phyloP scores from a whole-genome alignment of 2,329 filamentous ascomycete species.

The Fusarium nematophilum region DNA sequence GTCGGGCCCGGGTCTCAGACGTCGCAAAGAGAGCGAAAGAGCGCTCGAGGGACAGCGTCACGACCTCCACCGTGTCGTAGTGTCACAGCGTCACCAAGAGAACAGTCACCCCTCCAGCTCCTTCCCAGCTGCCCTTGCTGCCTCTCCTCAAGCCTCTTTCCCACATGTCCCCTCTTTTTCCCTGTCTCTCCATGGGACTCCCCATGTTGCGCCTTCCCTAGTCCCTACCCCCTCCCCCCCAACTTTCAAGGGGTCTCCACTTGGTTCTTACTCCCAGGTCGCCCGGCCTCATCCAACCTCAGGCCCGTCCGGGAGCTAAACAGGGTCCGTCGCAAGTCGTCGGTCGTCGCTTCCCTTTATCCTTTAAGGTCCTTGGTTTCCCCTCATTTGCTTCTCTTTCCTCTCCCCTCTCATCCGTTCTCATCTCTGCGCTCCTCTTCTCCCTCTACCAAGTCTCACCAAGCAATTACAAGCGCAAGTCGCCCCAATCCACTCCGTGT shows the following conservation, averaged over 20 bases:
- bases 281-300: slow-evolving; percentile 25
- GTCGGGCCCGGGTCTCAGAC: neutral
- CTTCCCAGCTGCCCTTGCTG: neutral
- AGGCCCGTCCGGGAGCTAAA: slow-evolving; percentile 24
- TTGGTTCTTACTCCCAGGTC: slow-evolving; percentile 23
- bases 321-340: slow-evolving; percentile 28
- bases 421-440: slow-evolving; percentile 4
- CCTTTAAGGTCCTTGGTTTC: slow-evolving; percentile 25
- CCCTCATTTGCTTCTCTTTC: slow-evolving; percentile 27
- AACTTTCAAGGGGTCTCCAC: slow-evolving; percentile 31
- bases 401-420: slow-evolving; percentile 7
- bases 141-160: slow-evolving; percentile 6
- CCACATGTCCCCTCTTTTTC: slow-evolving; percentile 28
- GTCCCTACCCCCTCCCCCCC: slow-evolving; percentile 27
- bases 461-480: slow-evolving; percentile 10
- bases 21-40: neutral
- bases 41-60: slow-evolving; percentile 15
- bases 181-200: slow-evolving; percentile 5
- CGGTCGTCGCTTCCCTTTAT: slow-evolving; percentile 10
- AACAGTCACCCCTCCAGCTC: slow-evolving; percentile 18
- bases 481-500: slow-evolving; percentile 9
- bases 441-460: neutral
- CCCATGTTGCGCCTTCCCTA: too few relatives aligned
- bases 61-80: slow-evolving; percentile 17
- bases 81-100: slow-evolving; percentile 36